Base-by-base conservation (phyloP, 2,329 filamentous ascomycete genomes). In the Colletotrichum tanaceti region DNA sequence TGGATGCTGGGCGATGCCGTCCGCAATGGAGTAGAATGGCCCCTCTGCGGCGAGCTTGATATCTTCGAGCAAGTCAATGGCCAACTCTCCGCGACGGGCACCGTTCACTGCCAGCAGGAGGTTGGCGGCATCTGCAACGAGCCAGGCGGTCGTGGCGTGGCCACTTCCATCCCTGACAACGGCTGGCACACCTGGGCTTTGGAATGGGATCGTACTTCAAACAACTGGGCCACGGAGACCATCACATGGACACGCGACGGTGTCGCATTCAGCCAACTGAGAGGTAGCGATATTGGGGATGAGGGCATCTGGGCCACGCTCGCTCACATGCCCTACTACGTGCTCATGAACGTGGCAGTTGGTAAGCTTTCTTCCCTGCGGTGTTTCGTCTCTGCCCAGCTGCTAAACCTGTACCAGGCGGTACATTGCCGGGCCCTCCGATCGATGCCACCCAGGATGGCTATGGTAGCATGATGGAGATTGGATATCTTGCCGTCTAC, bases 61-160 rank as follows among this genome's bases (percentile, higher is more conserved):
- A 84, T 88, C 72, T 79, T 89, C 74, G 86, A 89, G 79, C 83
- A 82, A 65, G 76, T 87, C 73, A 86, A 87, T 75, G 86, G 86
- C 11, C 62, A 78, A 47, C 75, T 76, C 4, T 79, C 77, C 1
- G 85, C 77, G 13, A 81, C 84, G 61, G 86, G 83, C 35, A 86
- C 84, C 10, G 77, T 83, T 3, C 87, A 89, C 78, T 89, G 86
- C 76, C 83, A 84, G 28, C 69, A 69, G 35, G 55, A 65, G 32
- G 39, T 32, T 14, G 85, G 84, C 20, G 84, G 85, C 6, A 77
- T 82, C 44, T 88, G 86, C 79, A 81, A 84, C 53, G 86, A 87
- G 77, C 83, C 84, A 1, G 74, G 61, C 28, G 86, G 86, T 6
- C 76, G 80, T 16, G 77, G 78, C 16, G 73, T 73, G 3, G 73